Evolutionary conservation across 163 green algal genomes (phyloP).

Genomic region (Scenedesmus sp.): DNA sequence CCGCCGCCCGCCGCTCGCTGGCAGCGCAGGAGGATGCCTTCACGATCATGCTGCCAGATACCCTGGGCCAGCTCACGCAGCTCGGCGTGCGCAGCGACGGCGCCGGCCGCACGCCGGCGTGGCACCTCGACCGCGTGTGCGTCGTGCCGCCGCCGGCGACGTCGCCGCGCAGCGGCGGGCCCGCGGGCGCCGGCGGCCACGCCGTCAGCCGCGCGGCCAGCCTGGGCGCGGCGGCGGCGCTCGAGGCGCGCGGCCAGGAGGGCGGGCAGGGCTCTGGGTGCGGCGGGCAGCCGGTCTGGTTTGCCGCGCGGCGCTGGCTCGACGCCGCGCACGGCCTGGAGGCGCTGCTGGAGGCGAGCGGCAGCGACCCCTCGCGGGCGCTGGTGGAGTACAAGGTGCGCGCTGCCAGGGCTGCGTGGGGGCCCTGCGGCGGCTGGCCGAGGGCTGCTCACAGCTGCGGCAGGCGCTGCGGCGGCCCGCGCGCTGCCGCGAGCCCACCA

Average conservation of each 20-base stretch:
- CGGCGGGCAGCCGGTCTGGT: conserved; percentile 28
- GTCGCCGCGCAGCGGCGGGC: background rate
- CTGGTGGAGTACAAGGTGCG: conserved; percentile 57
- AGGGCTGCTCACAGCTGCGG: too few relatives aligned
- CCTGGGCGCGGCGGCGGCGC: background rate
- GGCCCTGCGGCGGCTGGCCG: too few relatives aligned
- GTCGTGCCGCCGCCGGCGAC: conserved; percentile 3
- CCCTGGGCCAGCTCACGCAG: conserved; percentile 49
- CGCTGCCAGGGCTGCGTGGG: background rate
- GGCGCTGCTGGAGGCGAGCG: conserved; percentile 40
- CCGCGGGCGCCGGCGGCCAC: background rate
- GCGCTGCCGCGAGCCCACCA: too few relatives aligned
- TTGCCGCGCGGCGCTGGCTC: conserved; percentile 51
- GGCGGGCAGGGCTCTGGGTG: background rate
- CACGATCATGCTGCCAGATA: conserved; percentile 55
- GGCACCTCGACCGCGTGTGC: conserved; percentile 63
- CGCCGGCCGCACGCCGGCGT: conserved; percentile 52
- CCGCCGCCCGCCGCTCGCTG: too few relatives aligned
- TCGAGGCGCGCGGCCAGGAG: background rate
- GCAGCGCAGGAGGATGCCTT: conserved; percentile 73
- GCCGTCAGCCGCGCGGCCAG: background rate
- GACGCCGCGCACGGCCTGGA: conserved; percentile 45
- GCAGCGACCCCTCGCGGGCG: conserved; percentile 44
- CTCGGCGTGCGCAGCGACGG: conserved; percentile 63
- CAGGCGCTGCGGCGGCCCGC: background rate